Evolutionary conservation across 768 basidiomycete species (phyloP).

Genomic region (Termitomyces bulborhizus): DNA sequence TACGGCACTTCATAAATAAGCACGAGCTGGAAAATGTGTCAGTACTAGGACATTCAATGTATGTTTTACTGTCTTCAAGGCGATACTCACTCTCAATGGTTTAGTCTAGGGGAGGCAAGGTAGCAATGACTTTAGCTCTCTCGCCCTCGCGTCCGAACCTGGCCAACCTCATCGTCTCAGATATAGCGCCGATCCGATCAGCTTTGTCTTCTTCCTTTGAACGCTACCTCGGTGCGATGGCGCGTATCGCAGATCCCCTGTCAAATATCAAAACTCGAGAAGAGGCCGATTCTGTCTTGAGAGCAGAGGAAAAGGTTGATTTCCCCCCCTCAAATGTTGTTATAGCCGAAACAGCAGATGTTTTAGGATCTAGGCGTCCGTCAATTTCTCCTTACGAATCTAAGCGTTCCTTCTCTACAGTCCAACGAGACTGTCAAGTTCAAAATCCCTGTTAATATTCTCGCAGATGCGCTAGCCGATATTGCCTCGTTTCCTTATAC

Average conservation of each 20-base stretch:
- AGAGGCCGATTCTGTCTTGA: constrained; percentile 59
- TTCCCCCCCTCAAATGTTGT: background rate
- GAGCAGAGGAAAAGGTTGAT: constrained; percentile 52
- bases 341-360: background rate
- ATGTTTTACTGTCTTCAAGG: constrained; percentile 17
- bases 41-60: constrained; percentile 87
- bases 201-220: constrained; percentile 53
- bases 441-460: constrained; percentile 60
- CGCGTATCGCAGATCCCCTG: constrained; percentile 46
- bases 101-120: constrained; percentile 71
- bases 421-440: constrained; percentile 39
- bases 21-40: constrained; percentile 51
- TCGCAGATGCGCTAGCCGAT: constrained; percentile 47
- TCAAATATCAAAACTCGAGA: constrained; percentile 45
- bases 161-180: constrained; percentile 60
- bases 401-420: constrained; percentile 17
- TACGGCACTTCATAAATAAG: constrained; percentile 56
- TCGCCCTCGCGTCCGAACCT: constrained; percentile 24
- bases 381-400: constrained; percentile 78
- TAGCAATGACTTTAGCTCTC: constrained; percentile 61
- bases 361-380: constrained; percentile 32
- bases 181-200: constrained; percentile 63
- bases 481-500: constrained; percentile 72
- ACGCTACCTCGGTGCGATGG: constrained; percentile 63
- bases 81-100: background rate